Evolutionary conservation across 352 stramenopile species (phyloP), one percentile per base, ranked within the genome.

Genomic region (Globisporangium mamillatum): DNA sequence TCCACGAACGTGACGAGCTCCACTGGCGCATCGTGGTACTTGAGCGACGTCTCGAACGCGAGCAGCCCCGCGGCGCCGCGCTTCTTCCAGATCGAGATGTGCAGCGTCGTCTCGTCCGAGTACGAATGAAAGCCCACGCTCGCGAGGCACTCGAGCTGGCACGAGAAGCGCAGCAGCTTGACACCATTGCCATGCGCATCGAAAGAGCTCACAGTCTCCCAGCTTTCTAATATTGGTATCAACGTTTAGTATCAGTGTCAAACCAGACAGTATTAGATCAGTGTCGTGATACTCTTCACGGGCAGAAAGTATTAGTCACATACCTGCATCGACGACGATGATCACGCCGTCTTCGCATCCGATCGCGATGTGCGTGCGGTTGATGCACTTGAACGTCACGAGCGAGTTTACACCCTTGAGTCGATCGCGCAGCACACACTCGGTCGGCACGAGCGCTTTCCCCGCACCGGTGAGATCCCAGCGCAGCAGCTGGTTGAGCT

Each of bases 101-200:
- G 75, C 53, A 82, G 64, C 44, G 81, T 84, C 44, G 81, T 84
- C 34, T 93, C 83, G 59, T 93, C 85, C 6, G 82, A 75, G 63
- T 89, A 91, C 25, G 83, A 86, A 53, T 88, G 70, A 29, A 78
- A 80, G 0, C 85, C 81, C 29, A 82, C 77, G 62, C 80, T 92
- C 6, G 85, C 83, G 9, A 93, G 66, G 56, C 77, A 79, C 48
- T 86, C 78, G 46, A 75, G 74, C 18, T 84, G 74, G 6, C 27
- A 66, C 50, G 85, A 91, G 58, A 80, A 81, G 2, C 69, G 66
- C 1, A 93, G 67, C 32, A 76, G 66, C 46, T 85, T 80, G 41
- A 93, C 81, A 22, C 85, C 85, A 52, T 84, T 80, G 0, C 72
- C 76, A 36, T 90, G 84, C 0, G 80, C 84, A 38, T 92, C 84